These are phyloP conservation scores for Boletus bicolor DNA, from an alignment of 768 basidiomycete species.

Conservation along the genomic window DNA sequence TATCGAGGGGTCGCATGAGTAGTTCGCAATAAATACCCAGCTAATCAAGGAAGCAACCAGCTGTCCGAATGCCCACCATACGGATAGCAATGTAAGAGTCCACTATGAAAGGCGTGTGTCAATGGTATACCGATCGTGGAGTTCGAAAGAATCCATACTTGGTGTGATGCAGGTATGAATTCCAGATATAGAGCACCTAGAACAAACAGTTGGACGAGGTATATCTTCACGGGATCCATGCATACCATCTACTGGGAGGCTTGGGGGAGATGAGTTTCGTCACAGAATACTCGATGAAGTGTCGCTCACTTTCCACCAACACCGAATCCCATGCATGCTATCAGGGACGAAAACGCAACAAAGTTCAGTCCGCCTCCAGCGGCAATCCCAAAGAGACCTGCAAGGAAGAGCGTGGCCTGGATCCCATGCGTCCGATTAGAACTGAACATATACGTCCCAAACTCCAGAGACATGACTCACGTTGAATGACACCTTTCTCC, in stretches of 20 bases:
- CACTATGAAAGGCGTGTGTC: slow-evolving; percentile 30
- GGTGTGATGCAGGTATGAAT: slow-evolving; percentile 42
- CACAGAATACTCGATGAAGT: slow-evolving; percentile 10
- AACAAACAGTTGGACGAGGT: slow-evolving; percentile 6
- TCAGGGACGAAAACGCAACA: slow-evolving; percentile 42
- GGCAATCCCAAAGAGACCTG: slow-evolving; percentile 49
- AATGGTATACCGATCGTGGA: not conserved
- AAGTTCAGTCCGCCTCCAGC: slow-evolving; percentile 47
- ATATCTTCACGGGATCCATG: not conserved
- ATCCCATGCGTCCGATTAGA: not conserved
- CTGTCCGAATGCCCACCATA: slow-evolving; percentile 53
- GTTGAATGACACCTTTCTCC: slow-evolving; percentile 46
- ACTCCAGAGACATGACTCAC: slow-evolving; percentile 1
- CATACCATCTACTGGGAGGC: slow-evolving; percentile 48
- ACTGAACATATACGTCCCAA: not conserved
- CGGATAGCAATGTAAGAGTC: slow-evolving; percentile 53
- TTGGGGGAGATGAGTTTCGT: slow-evolving; percentile 19
- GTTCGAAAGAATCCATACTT: slow-evolving; percentile 18
- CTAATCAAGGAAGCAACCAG: slow-evolving; percentile 49
- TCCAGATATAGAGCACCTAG: slow-evolving; percentile 44
- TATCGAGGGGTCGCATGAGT: slow-evolving; percentile 41
- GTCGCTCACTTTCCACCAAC: slow-evolving; percentile 48
- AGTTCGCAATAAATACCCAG: slow-evolving; percentile 56
- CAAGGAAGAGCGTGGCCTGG: slow-evolving; percentile 35
- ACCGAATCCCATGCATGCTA: slow-evolving; percentile 48